Evolutionary conservation across 1,284 basidiomycete genomes (phyloP).

Genomic region (Naganishia sp.): DNA sequence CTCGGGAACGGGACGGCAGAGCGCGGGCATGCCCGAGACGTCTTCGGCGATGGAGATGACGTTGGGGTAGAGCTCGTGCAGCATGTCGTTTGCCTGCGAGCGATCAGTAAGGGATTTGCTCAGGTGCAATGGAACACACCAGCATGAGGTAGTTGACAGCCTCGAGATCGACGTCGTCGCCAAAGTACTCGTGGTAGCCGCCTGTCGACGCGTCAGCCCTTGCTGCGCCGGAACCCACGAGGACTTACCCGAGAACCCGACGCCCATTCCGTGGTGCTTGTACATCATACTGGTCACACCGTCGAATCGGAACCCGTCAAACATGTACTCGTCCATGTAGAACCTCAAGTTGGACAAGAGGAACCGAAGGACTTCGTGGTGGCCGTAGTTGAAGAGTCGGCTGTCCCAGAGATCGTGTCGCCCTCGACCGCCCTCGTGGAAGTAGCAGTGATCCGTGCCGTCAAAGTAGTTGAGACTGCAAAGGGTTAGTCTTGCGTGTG

Average conservation of each 20-base stretch:
- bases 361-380: constrained; percentile 91
- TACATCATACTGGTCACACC: constrained; percentile 99
- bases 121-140: constrained; percentile 58
- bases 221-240: background rate
- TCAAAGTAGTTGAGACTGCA: constrained; percentile 85
- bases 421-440: constrained; percentile 88
- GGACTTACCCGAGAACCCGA: constrained; percentile 77
- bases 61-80: constrained; percentile 77
- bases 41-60: constrained; percentile 94
- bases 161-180: constrained; percentile 77
- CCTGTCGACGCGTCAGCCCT: constrained; percentile 48
- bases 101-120: background rate
- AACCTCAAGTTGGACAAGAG: constrained; percentile 90
- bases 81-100: constrained; percentile 82
- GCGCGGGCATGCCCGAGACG: constrained; percentile 93
- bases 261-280: constrained; percentile 92
- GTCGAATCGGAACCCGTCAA: constrained; percentile 97
- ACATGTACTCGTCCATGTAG: constrained; percentile 92
- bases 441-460: constrained; percentile 93
- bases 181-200: constrained; percentile 98
- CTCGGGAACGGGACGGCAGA: constrained; percentile 74
- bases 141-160: constrained; percentile 96
- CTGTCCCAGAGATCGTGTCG: constrained; percentile 95
- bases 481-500: background rate
- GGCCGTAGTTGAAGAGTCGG: constrained; percentile 92